Evolutionary conservation across 2,329 filamentous ascomycete genomes (phyloP).

Genomic region (Didymella keratinophila): DNA sequence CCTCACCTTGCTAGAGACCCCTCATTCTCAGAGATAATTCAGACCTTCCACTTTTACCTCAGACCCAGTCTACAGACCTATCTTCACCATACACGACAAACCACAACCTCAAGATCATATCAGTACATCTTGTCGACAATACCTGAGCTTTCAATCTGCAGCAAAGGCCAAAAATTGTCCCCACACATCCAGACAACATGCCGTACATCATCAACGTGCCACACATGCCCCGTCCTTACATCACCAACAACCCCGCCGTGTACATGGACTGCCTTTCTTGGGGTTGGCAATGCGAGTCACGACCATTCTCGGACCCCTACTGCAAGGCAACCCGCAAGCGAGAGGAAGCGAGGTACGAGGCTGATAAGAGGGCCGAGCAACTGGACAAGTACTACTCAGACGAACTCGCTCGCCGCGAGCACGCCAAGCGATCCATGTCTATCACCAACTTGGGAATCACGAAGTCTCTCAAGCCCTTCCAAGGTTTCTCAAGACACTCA

Average conservation of each 20-base stretch:
- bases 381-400: constrained; percentile 24
- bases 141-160: neutral
- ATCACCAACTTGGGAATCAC: constrained; percentile 8
- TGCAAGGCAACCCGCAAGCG: constrained; percentile 25
- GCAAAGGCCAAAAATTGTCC: neutral
- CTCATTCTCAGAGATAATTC: neutral
- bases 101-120: neutral
- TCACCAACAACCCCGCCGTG: constrained; percentile 33
- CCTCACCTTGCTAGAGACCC: constrained; percentile 1
- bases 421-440: constrained; percentile 12
- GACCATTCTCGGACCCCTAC: constrained; percentile 26
- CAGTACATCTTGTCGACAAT: neutral
- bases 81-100: neutral
- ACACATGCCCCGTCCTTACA: constrained; percentile 23
- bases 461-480: constrained; percentile 19
- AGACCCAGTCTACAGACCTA: neutral
- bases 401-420: constrained; percentile 14
- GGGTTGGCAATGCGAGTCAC: constrained; percentile 30
- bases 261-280: constrained; percentile 29
- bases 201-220: constrained; percentile 34
- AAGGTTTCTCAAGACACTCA: constrained; percentile 13
- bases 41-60: neutral
- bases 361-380: constrained; percentile 22
- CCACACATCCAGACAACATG: constrained; percentile 18
- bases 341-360: constrained; percentile 24